Evolutionary conservation across 106 monocot species (phyloP), one percentile per base, ranked within the genome.

Genomic region (Dendrobium officinale): DNA sequence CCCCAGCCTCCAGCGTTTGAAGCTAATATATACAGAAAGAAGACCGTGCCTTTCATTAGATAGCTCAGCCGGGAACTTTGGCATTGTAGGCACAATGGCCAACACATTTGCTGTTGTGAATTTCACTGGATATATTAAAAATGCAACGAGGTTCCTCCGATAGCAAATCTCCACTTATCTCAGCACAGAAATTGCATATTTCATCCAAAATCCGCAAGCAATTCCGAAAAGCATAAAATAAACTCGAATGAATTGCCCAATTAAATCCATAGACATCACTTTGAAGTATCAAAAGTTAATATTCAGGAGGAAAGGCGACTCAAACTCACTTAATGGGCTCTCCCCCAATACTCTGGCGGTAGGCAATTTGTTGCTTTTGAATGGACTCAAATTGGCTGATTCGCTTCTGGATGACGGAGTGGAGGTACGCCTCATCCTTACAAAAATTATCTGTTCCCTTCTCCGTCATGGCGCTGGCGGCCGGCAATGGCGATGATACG

Each of bases 401-500:
- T 47, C 93, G 78, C 81, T 88, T 93, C 37, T 85, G 77, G 68
- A 81, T 88, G 22, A 93, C 83, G 26, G 83, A 67, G 10, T 90
- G 72, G 33, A 93, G 86, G 75, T 93, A 93, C 24, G 81, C 86
- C 67, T 85, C 75, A 58, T 89, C 89, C 67, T 43, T 88, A 26
- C 15, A 1, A 54, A 55, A 47, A 58, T 10, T 58, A 54, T 67
- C 67, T 44, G n/a, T 10, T 11, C 77, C 77, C 26, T 77, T 45
- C 13, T 76, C 76, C 0, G 19, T 59, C 79, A 79, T 75, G 31
- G 41, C 41, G 84, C 75, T 79, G 42, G 81, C 26, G 41, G 76
- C 51, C 22, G 67, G 33, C 24, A 22, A 22, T 17, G 78, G 58
- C 15, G 55, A 77, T 1, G 24, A 59, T 9, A 48, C 29, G 77